A percentile compares a stretch with the other conserved stretches of the same genome.
Evolutionary conservation across 2,329 filamentous ascomycete genomes (phyloP).

Genomic region (Fusarium sp.): DNA sequence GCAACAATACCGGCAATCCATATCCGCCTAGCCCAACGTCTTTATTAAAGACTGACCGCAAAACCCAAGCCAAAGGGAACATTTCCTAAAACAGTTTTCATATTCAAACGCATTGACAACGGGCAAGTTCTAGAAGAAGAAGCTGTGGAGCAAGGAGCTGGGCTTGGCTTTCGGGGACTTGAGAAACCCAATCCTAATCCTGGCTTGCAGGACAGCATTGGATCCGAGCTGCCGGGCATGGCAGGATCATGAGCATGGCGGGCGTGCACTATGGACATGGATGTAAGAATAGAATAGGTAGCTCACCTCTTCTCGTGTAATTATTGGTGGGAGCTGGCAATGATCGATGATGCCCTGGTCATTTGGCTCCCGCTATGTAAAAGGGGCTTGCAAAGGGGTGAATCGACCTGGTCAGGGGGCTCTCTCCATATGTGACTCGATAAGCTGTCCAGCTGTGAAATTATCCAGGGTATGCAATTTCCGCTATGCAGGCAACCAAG

Average conservation of each 20-base stretch:
- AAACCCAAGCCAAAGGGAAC: conserved; percentile 5
- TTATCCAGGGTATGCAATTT: conserved; percentile 43
- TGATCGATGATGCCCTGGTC: conserved; percentile 32
- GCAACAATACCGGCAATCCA: neutral
- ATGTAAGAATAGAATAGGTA: conserved; percentile 32
- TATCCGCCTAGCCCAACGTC: neutral
- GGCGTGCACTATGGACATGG: conserved; percentile 17
- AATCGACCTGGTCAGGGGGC: conserved; percentile 20
- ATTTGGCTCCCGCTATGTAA: conserved; percentile 10
- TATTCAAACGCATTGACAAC: conserved; percentile 26
- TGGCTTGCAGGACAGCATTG: conserved; percentile 30
- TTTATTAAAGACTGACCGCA: neutral
- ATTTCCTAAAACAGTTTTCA: neutral
- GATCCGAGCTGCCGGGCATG: conserved; percentile 41
- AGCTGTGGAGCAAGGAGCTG: conserved; percentile 33
- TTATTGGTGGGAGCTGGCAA: conserved; percentile 35
- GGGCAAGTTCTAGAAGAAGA: conserved; percentile 36
- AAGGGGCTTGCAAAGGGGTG: conserved; percentile 31
- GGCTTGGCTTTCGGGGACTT: conserved; percentile 38
- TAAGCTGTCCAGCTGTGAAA: conserved; percentile 24
- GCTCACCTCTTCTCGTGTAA: conserved; percentile 28
- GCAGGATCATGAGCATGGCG: conserved; percentile 16
- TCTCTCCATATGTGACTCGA: conserved; percentile 23
- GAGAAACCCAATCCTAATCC: conserved; percentile 25
- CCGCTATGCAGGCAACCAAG: conserved; percentile 32